A percentile compares a stretch with the other conserved stretches of the same genome.
phyloP scores from a whole-genome alignment of 176 grass and related monocot species.

The Oryza nivara region DNA sequence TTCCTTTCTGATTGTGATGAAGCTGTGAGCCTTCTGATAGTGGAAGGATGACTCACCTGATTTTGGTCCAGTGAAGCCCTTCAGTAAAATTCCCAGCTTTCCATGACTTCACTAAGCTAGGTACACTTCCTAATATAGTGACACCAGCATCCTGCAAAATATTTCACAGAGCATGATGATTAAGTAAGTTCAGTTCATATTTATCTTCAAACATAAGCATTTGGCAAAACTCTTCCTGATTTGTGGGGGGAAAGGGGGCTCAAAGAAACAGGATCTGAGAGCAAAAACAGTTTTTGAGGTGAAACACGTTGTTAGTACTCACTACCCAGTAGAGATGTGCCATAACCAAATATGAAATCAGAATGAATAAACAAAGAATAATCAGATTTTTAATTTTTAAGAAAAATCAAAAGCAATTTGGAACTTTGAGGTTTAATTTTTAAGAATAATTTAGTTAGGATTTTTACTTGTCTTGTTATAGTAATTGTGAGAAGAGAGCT shows the following conservation, averaged over 20 bases:
- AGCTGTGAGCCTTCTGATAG: slow-evolving; percentile 4
- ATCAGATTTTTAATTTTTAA: neutral
- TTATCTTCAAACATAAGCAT: slow-evolving; percentile 15
- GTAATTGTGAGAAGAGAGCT: neutral
- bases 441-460: neutral
- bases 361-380: neutral
- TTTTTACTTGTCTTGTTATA: neutral
- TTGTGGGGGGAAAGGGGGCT: neutral
- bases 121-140: slow-evolving; percentile 77
- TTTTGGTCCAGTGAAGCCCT: slow-evolving; percentile 90
- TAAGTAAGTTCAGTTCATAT: neutral
- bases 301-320: neutral
- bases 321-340: neutral
- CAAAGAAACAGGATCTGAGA: neutral
- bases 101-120: slow-evolving; percentile 91
- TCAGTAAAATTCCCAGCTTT: slow-evolving; percentile 71
- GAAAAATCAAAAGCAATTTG: neutral
- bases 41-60: slow-evolving; percentile 58
- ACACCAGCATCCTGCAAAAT: slow-evolving; percentile 85
- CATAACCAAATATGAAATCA: neutral
- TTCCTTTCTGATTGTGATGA: slow-evolving; percentile 26
- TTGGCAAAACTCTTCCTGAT: neutral
- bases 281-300: slow-evolving; percentile 9
- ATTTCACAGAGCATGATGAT: neutral
- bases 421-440: neutral